A percentile compares a stretch with the other conserved stretches of the same genome.
phyloP scores from a whole-genome alignment of 2,329 filamentous ascomycete species.

The Alternaria brassicae region DNA sequence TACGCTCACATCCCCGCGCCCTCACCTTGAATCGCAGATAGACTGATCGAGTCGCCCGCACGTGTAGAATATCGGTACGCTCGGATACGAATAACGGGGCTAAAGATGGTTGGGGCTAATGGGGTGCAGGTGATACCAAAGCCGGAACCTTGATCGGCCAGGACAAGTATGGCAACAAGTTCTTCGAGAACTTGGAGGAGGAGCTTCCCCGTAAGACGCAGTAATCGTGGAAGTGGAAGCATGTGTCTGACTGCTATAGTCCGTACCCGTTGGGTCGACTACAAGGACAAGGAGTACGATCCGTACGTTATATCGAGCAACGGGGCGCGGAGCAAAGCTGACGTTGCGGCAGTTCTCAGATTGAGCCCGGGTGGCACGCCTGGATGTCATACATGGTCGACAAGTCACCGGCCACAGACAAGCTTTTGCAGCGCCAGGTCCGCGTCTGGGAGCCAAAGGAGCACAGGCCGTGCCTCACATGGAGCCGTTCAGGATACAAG shows the following conservation, averaged over 20 bases:
- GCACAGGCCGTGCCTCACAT: constrained; percentile 77
- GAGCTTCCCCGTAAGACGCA: constrained; percentile 81
- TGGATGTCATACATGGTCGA: constrained; percentile 97
- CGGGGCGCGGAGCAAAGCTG: constrained; percentile 32
- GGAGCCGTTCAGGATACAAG: constrained; percentile 81
- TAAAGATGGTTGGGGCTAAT: constrained; percentile 35
- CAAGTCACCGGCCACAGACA: constrained; percentile 80
- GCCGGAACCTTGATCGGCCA: constrained; percentile 82
- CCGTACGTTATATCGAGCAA: constrained; percentile 60
- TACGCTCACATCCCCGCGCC: constrained; percentile 60
- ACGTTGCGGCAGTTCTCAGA: constrained; percentile 68
- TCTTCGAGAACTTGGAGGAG: constrained; percentile 87
- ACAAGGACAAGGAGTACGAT: constrained; percentile 85
- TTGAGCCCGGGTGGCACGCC: constrained; percentile 96
- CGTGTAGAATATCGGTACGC: constrained; percentile 50
- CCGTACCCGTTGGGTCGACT: constrained; percentile 97
- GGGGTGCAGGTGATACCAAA: constrained; percentile 85
- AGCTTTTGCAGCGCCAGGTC: constrained; percentile 69
- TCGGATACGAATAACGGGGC: neutral
- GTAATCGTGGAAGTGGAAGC: neutral
- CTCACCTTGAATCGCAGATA: constrained; percentile 27
- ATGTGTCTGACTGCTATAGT: constrained; percentile 61
- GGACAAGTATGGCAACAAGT: constrained; percentile 97
- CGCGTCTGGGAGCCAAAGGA: constrained; percentile 78
- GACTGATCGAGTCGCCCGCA: constrained; percentile 35